Percentiles rank a stretch among this genome's conserved stretches.
phyloP scores from a whole-genome alignment of 1,284 basidiomycete genomes.

The Thelephora terrestris region DNA sequence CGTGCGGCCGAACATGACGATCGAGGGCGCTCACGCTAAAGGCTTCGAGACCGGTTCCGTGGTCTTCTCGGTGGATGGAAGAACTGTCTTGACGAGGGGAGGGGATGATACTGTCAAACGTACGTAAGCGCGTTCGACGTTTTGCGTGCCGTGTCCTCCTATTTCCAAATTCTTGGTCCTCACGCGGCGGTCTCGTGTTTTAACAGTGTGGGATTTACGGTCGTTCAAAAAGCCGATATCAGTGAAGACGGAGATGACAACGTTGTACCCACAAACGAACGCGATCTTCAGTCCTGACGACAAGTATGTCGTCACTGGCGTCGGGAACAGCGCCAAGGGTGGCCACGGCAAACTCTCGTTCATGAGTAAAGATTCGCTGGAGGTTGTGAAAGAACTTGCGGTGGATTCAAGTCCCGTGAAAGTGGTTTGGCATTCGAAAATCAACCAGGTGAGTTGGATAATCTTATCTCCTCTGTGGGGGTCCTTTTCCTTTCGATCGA shows the following conservation, averaged over 20 bases:
- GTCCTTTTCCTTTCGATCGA: not conserved
- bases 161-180: not conserved
- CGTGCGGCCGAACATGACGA: slow-evolving; percentile 76
- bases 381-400: slow-evolving; percentile 52
- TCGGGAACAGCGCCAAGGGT: slow-evolving; percentile 52
- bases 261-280: slow-evolving; percentile 84
- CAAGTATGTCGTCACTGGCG: slow-evolving; percentile 77
- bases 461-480: not conserved
- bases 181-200: slow-evolving; percentile 1
- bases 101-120: slow-evolving; percentile 93
- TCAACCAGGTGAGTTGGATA: slow-evolving; percentile 74
- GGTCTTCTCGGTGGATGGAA: slow-evolving; percentile 76
- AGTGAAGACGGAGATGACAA: slow-evolving; percentile 53
- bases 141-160: not conserved
- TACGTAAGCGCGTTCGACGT: slow-evolving; percentile 32
- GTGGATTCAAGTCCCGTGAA: slow-evolving; percentile 77
- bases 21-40: slow-evolving; percentile 81
- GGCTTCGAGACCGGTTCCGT: slow-evolving; percentile 78
- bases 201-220: slow-evolving; percentile 86
- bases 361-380: slow-evolving; percentile 58
- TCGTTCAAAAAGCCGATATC: slow-evolving; percentile 81
- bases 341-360: slow-evolving; percentile 68
- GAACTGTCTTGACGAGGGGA: slow-evolving; percentile 76
- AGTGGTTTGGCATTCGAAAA: slow-evolving; percentile 91
- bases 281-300: slow-evolving; percentile 91